A percentile compares a stretch with the other conserved stretches of the same genome.
These are phyloP conservation scores for Trichoderma sp. DNA, from an alignment of 2,329 filamentous ascomycete species.

Conservation along the genomic window DNA sequence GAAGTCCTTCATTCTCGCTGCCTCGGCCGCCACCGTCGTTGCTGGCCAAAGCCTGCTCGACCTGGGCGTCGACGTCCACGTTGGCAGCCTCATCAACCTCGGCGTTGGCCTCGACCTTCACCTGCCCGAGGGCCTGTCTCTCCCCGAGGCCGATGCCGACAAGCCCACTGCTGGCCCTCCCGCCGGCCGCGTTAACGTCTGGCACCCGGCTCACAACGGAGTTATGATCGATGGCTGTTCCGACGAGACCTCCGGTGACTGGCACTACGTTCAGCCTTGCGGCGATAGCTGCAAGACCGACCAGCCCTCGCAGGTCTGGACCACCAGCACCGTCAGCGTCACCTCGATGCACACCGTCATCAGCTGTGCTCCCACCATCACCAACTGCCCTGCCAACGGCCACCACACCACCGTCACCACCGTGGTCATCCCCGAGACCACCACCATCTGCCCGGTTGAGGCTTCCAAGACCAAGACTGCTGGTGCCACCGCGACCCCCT, in stretches of 20 bases:
- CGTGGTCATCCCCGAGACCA: conserved; percentile 46
- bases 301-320: conserved; percentile 42
- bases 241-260: conserved; percentile 36
- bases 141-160: conserved; percentile 30
- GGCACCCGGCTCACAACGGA: conserved; percentile 45
- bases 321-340: conserved; percentile 48
- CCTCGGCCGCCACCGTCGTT: conserved; percentile 29
- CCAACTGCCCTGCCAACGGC: conserved; percentile 45
- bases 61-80: conserved; percentile 7
- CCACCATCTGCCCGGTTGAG: conserved; percentile 51
- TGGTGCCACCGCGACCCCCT: conserved; percentile 7
- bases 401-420: conserved; percentile 41
- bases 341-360: conserved; percentile 47
- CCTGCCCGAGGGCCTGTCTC: conserved; percentile 22
- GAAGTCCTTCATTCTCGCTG: conserved; percentile 35
- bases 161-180: conserved; percentile 36
- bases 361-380: conserved; percentile 44
- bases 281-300: conserved; percentile 33
- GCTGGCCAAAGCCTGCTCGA: conserved; percentile 28
- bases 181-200: conserved; percentile 38
- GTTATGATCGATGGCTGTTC: conserved; percentile 46
- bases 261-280: conserved; percentile 46
- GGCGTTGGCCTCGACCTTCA: conserved; percentile 32
- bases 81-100: conserved; percentile 28
- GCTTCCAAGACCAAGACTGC: conserved; percentile 33